Conservation (phyloP, 805 yeast genomes). For the Torulaspora gathmanii region DNA sequence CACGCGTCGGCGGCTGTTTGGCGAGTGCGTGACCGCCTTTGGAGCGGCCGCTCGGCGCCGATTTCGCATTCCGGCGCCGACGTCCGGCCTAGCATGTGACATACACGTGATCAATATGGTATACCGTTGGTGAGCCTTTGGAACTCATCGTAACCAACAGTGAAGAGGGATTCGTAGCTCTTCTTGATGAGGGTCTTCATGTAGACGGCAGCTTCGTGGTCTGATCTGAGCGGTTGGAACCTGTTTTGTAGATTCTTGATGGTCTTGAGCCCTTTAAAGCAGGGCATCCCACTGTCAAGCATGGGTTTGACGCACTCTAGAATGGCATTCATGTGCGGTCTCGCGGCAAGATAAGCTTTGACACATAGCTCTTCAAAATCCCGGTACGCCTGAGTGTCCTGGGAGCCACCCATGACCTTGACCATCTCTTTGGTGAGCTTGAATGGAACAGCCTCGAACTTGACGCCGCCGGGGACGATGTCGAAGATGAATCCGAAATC, state of each 20-base stretch:
- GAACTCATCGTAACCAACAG: constrained; percentile 96
- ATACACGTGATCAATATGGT: constrained; percentile 54
- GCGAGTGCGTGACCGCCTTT: constrained; percentile 6
- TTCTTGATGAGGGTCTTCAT: constrained; percentile 73
- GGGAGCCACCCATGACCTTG: constrained; percentile 88
- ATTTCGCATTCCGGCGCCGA: constrained; percentile 8
- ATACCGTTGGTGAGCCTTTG: constrained; percentile 95
- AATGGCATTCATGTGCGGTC: constrained; percentile 84
- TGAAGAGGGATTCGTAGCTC: constrained; percentile 81
- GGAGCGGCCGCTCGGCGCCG: constrained; percentile 4
- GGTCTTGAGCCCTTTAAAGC: constrained; percentile 81
- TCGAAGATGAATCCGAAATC: constrained; percentile 99
- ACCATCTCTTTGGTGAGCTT: constrained; percentile 96
- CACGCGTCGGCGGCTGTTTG: constrained; percentile 3
- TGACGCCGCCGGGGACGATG: constrained; percentile 98
- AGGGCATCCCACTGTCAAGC: constrained; percentile 93
- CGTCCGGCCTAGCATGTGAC: constrained; percentile 1
- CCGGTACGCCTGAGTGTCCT: constrained; percentile 75
- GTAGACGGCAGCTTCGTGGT: constrained; percentile 75
- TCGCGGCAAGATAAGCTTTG: constrained; percentile 81
- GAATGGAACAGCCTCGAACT: constrained; percentile 97
- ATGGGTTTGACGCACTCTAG: constrained; percentile 83
- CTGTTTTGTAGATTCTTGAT: constrained; percentile 71
- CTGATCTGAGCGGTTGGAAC: constrained; percentile 75
- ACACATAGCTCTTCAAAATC: constrained; percentile 96